Evolutionary conservation across 225 moss, liverwort and hornwort species (phyloP).

Genomic region (Pleurozium schreberi): DNA sequence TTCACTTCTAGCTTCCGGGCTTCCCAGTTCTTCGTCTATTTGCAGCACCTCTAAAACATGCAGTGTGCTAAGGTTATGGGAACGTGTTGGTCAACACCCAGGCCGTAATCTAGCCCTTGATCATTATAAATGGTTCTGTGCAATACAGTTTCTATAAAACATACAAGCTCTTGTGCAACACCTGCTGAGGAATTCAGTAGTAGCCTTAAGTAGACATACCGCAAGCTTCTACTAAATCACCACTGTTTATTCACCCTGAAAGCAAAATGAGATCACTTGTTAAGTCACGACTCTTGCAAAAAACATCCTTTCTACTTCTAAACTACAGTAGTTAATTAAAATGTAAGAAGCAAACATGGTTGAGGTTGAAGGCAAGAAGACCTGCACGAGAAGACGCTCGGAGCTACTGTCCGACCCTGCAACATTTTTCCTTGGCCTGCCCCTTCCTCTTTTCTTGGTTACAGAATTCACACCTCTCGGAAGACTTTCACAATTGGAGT

Average conservation of each 20-base stretch:
- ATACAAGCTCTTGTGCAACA: background rate
- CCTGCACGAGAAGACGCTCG: constrained; percentile 3
- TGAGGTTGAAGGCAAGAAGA: background rate
- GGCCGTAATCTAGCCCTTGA: background rate
- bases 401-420: background rate
- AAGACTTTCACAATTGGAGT: background rate
- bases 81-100: background rate
- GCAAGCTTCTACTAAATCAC: background rate
- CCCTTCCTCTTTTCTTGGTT: constrained; percentile 6
- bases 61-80: background rate
- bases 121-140: background rate
- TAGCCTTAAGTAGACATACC: background rate
- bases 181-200: background rate
- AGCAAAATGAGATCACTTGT: background rate
- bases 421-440: constrained; percentile 8
- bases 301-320: background rate
- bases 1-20: background rate
- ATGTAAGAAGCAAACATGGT: background rate
- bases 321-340: background rate
- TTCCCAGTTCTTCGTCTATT: background rate
- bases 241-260: constrained; percentile 1
- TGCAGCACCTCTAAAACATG: background rate
- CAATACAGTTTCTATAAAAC: background rate
- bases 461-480: background rate
- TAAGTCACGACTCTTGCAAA: background rate